Conservation (phyloP, 2,329 filamentous ascomycete genomes). For the Whalleya microplaca region DNA sequence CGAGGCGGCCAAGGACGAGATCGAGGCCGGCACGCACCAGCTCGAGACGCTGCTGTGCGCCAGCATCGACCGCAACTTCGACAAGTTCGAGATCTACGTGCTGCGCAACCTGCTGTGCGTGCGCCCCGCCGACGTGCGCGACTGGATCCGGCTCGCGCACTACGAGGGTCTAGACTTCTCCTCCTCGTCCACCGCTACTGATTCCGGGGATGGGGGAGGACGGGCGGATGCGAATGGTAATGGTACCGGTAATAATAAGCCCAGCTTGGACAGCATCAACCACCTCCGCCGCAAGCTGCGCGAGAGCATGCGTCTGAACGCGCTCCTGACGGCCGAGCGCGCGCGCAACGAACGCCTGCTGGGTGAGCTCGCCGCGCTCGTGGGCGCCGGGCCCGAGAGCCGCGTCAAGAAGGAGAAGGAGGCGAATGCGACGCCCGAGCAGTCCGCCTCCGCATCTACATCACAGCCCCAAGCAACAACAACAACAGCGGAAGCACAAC, state of each 20-base stretch:
- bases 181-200: background rate
- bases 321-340: constrained; percentile 58
- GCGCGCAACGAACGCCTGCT: constrained; percentile 47
- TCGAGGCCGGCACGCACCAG: constrained; percentile 86
- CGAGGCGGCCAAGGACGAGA: constrained; percentile 62
- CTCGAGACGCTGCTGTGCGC: constrained; percentile 81
- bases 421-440: constrained; percentile 20
- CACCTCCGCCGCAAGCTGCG: constrained; percentile 73
- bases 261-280: constrained; percentile 72
- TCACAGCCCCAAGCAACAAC: background rate
- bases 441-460: too few relatives aligned
- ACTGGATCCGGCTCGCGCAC: constrained; percentile 82
- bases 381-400: constrained; percentile 22
- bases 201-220: constrained; percentile 4
- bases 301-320: constrained; percentile 54
- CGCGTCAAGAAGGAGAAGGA: constrained; percentile 36
- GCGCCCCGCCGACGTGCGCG: constrained; percentile 63
- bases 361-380: constrained; percentile 37
- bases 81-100: constrained; percentile 87
- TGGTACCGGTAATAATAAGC: constrained; percentile 31
- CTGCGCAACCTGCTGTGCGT: constrained; percentile 83
- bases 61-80: constrained; percentile 82
- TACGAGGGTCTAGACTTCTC: constrained; percentile 71
- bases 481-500: constrained; percentile 9
- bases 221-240: constrained; percentile 29